A percentile compares a stretch with the other conserved stretches of the same genome.
phyloP scores from a whole-genome alignment of 2,329 filamentous ascomycete species.

The Paracoccidioides lutzii region DNA sequence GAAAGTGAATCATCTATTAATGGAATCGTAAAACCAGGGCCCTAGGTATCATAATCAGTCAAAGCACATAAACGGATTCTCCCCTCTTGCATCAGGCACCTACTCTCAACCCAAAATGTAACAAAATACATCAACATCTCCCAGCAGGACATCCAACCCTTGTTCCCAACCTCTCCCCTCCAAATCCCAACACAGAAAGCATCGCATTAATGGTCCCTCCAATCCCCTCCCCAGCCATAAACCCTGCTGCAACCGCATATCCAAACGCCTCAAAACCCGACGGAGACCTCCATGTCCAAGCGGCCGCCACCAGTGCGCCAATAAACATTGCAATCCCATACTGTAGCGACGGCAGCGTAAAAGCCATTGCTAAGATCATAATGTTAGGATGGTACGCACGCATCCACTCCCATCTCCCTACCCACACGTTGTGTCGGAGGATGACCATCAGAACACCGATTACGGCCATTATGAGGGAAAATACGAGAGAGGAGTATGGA shows the following conservation, averaged over 20 bases:
- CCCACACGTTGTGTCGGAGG: conserved; percentile 5
- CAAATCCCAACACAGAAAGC: conserved; percentile 27
- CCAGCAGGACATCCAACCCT: conserved; percentile 30
- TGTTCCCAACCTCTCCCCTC: conserved; percentile 29
- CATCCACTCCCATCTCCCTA: conserved; percentile 3
- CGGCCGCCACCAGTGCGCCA: conserved; percentile 39
- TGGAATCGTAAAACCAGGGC: too few relatives aligned
- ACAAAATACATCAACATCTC: conserved; percentile 1
- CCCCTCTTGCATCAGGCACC: too few relatives aligned
- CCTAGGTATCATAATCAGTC: too few relatives aligned
- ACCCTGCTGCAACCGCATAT: conserved; percentile 47
- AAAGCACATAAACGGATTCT: too few relatives aligned
- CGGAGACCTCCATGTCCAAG: conserved; percentile 44
- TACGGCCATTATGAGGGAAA: conserved; percentile 42
- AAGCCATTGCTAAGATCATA: conserved; percentile 42
- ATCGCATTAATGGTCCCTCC: conserved; percentile 50
- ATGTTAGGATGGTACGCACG: conserved; percentile 7
- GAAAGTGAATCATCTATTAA: neutral
- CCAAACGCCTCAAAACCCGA: conserved; percentile 45
- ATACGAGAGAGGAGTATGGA: conserved; percentile 36
- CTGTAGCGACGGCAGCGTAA: conserved; percentile 44
- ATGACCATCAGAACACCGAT: conserved; percentile 3
- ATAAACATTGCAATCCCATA: conserved; percentile 48
- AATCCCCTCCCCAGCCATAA: conserved; percentile 52
- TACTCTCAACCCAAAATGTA: too few relatives aligned